phyloP scores from a whole-genome alignment of 495 filamentous ascomycete species.

The Collariella sp. region DNA sequence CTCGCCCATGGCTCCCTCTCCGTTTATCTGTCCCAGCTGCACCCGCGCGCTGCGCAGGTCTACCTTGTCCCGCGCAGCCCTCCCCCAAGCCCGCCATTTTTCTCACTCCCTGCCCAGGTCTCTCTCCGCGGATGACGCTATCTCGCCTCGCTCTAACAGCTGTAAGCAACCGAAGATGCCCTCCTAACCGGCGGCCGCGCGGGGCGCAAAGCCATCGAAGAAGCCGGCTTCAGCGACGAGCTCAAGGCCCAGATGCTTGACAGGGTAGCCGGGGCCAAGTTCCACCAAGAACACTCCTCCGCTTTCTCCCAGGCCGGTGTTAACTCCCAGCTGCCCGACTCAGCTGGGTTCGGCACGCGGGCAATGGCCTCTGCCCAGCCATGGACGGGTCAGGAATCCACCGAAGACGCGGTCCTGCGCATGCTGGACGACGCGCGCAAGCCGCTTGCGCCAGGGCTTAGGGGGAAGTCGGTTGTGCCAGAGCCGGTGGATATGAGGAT shows the following conservation, averaged over 20 bases:
- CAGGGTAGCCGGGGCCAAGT: slow-evolving; percentile 60
- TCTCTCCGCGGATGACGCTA: not conserved
- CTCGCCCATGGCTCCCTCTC: slow-evolving; percentile 8
- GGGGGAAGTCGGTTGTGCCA: slow-evolving; percentile 42
- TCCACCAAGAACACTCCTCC: slow-evolving; percentile 58
- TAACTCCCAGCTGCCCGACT: slow-evolving; percentile 31
- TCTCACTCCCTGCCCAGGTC: not conserved
- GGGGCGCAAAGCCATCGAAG: slow-evolving; percentile 64
- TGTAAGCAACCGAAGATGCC: slow-evolving; percentile 54
- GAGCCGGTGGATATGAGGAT: slow-evolving; percentile 53
- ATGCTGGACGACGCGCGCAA: slow-evolving; percentile 84
- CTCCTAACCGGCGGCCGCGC: slow-evolving; percentile 62
- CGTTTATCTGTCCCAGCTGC: slow-evolving; percentile 13
- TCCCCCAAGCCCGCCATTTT: not conserved
- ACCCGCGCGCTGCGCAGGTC: slow-evolving; percentile 5
- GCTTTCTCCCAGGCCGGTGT: slow-evolving; percentile 61
- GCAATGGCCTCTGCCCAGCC: slow-evolving; percentile 60
- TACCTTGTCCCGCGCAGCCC: not conserved
- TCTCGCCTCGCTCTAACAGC: not conserved
- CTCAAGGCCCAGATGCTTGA: slow-evolving; percentile 67
- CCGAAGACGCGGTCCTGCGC: slow-evolving; percentile 67
- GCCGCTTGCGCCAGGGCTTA: slow-evolving; percentile 47
- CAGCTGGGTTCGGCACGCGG: slow-evolving; percentile 64
- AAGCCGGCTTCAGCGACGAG: slow-evolving; percentile 82
- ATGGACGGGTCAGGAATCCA: slow-evolving; percentile 71